phyloP scores from a whole-genome alignment of 208 protist species.

The Trypanosoma melophagium region DNA sequence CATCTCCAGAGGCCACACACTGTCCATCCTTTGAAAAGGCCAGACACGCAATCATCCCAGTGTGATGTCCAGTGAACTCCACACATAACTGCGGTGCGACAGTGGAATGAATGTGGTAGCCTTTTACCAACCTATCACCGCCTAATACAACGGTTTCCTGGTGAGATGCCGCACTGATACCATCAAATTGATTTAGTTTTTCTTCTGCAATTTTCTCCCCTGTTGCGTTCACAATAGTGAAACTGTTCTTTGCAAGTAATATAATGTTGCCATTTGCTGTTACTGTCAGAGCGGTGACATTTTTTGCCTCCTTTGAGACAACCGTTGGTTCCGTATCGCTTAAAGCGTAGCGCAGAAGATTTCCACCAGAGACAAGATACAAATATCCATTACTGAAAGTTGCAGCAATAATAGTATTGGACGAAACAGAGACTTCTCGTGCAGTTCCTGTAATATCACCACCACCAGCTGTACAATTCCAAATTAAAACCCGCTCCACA shows the following conservation, averaged over 20 bases:
- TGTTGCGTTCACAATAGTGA: conserved; percentile 15
- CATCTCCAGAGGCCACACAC: conserved; percentile 35
- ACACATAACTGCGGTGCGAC: conserved; percentile 9
- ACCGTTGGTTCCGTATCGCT: conserved; percentile 13
- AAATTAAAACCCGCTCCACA: conserved; percentile 33
- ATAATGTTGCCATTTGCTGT: conserved; percentile 8
- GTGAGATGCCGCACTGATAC: conserved; percentile 23
- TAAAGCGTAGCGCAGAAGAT: conserved; percentile 21
- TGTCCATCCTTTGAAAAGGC: conserved; percentile 26
- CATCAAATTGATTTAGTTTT: conserved; percentile 29
- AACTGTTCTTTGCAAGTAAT: conserved; percentile 16
- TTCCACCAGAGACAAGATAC: conserved; percentile 30
- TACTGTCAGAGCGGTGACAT: conserved; percentile 16
- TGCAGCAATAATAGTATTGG: conserved; percentile 17
- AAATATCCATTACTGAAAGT: conserved; percentile 17
- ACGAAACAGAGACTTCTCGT: conserved; percentile 2
- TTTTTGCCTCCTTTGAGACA: conserved; percentile 21
- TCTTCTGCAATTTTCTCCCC: conserved; percentile 27
- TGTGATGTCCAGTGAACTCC: conserved; percentile 30
- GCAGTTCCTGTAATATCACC: background rate
- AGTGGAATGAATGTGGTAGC: conserved; percentile 16
- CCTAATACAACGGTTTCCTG: conserved; percentile 28
- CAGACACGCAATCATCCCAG: conserved; percentile 28
- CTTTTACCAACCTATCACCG: conserved; percentile 30
- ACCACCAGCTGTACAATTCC: conserved; percentile 7